phyloP scores from a whole-genome alignment of 2,329 filamentous ascomycete genomes.

The Fusarium tricinctum region DNA sequence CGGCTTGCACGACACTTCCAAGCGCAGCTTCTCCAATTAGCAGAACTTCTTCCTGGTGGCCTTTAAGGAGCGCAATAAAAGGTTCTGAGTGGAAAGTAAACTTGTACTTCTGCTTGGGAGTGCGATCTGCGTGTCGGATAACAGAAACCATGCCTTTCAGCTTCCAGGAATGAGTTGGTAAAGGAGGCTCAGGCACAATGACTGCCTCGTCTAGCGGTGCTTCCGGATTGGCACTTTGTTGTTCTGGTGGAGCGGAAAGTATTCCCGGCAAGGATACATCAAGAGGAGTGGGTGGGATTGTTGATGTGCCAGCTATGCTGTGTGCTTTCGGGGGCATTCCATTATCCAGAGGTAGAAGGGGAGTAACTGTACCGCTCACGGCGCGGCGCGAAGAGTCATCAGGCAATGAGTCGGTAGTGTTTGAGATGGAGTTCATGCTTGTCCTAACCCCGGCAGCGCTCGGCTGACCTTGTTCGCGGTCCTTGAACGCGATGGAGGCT shows the following conservation, averaged over 20 bases:
- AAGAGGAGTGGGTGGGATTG: slow-evolving; percentile 52
- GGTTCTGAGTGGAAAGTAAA: slow-evolving; percentile 98
- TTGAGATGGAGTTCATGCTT: slow-evolving; percentile 44
- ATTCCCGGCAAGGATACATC: slow-evolving; percentile 50
- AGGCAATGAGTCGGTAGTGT: slow-evolving; percentile 46
- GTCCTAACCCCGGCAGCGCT: slow-evolving; percentile 48
- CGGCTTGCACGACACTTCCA: slow-evolving; percentile 88
- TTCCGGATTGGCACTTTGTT: slow-evolving; percentile 54
- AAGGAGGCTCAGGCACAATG: slow-evolving; percentile 71
- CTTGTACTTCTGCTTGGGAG: slow-evolving; percentile 99
- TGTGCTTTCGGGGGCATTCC: slow-evolving; percentile 53
- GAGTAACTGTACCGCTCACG: slow-evolving; percentile 52
- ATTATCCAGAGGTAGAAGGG: slow-evolving; percentile 51
- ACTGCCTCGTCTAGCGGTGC: slow-evolving; percentile 51
- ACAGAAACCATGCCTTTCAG: slow-evolving; percentile 98
- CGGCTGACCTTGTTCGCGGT: slow-evolving; percentile 54
- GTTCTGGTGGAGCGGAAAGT: slow-evolving; percentile 51
- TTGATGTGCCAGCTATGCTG: slow-evolving; percentile 55
- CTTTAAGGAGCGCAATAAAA: slow-evolving; percentile 93
- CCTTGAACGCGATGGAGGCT: slow-evolving; percentile 54
- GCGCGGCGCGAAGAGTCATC: slow-evolving; percentile 44
- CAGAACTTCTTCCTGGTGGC: slow-evolving; percentile 95
- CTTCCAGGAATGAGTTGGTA: slow-evolving; percentile 95
- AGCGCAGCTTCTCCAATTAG: slow-evolving; percentile 92
- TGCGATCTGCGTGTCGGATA: slow-evolving; percentile 95